Percentiles rank a stretch among this genome's conserved stretches.
Evolutionary conservation across 179 eudicot species (phyloP).

Genomic region (Silene vulgaris): DNA sequence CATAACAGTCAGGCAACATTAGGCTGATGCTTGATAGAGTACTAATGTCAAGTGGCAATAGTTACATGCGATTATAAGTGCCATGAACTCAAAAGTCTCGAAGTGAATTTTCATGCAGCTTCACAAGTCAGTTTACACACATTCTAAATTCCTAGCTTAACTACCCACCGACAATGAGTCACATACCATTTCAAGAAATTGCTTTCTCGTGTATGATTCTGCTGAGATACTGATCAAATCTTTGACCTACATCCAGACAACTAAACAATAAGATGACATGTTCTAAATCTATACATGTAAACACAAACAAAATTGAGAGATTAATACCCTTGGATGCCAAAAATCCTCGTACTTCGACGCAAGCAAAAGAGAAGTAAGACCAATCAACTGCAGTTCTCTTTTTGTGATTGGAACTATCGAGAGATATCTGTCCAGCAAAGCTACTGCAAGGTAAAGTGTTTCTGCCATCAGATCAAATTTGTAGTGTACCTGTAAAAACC

Average conservation of each 20-base stretch:
- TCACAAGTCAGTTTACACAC: neutral
- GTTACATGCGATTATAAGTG: neutral
- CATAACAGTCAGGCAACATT: neutral
- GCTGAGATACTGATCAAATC: slow-evolving; percentile 85
- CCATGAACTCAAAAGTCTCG: neutral
- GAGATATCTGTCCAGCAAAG: slow-evolving; percentile 68
- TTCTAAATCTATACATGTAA: slow-evolving; percentile 3
- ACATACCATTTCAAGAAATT: slow-evolving; percentile 78
- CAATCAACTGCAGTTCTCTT: slow-evolving; percentile 80
- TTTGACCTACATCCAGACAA: slow-evolving; percentile 46
- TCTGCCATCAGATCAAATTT: slow-evolving; percentile 92
- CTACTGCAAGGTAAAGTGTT: slow-evolving; percentile 83
- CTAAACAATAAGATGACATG: slow-evolving; percentile 12
- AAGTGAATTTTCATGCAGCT: slow-evolving; percentile 1
- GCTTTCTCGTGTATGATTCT: slow-evolving; percentile 70
- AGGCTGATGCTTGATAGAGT: neutral
- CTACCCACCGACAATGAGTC: neutral
- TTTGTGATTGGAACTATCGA: slow-evolving; percentile 57
- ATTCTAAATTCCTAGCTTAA: slow-evolving; percentile 18
- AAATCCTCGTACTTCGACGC: slow-evolving; percentile 98
- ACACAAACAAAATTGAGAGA: slow-evolving; percentile 7
- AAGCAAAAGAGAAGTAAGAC: slow-evolving; percentile 80
- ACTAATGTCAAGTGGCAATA: neutral
- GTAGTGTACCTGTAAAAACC: slow-evolving; percentile 59
- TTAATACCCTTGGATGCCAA: slow-evolving; percentile 89